These are phyloP conservation scores for Boletus smithii DNA, from an alignment of 1,284 basidiomycete genomes.

Conservation along the genomic window DNA sequence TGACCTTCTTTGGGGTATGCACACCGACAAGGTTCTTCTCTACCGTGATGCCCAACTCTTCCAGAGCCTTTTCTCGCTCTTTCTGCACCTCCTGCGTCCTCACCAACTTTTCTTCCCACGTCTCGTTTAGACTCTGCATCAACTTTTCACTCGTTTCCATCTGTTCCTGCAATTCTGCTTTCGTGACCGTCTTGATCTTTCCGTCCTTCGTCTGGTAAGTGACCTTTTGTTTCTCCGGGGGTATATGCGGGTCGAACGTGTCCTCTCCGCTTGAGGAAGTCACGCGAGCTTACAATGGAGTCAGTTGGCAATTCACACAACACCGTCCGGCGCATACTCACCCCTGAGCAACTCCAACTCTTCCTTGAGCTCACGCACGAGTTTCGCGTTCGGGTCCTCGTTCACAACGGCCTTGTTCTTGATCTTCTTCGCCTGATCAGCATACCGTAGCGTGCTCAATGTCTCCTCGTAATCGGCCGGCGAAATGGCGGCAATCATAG, in stretches of 20 bases:
- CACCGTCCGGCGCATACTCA: constrained; percentile 34
- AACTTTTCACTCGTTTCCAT: constrained; percentile 95
- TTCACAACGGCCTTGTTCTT: constrained; percentile 99
- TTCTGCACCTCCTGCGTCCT: constrained; percentile 94
- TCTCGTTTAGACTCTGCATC: constrained; percentile 94
- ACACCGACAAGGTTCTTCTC: constrained; percentile 95
- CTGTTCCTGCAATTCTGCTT: constrained; percentile 96
- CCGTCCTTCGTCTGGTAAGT: constrained; percentile 93
- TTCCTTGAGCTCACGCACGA: constrained; percentile 97
- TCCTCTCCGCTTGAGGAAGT: constrained; percentile 65
- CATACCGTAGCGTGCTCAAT: constrained; percentile 91
- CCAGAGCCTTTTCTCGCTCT: constrained; percentile 94
- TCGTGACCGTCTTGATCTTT: constrained; percentile 91
- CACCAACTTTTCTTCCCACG: constrained; percentile 95
- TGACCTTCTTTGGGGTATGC: constrained; percentile 95
- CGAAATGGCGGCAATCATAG: constrained; percentile 97
- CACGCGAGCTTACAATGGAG: constrained; percentile 57
- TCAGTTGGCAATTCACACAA: constrained; percentile 8
- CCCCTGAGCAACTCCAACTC: constrained; percentile 88
- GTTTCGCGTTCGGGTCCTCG: constrained; percentile 98
- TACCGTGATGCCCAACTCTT: constrained; percentile 95
- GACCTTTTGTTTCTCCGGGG: constrained; percentile 93
- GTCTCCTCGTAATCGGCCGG: constrained; percentile 99
- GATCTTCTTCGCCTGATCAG: constrained; percentile 99
- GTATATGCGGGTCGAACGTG: constrained; percentile 83